Evolutionary conservation across 257 asterid genomes (phyloP).

Genomic region (Solanum tarapatanum): DNA sequence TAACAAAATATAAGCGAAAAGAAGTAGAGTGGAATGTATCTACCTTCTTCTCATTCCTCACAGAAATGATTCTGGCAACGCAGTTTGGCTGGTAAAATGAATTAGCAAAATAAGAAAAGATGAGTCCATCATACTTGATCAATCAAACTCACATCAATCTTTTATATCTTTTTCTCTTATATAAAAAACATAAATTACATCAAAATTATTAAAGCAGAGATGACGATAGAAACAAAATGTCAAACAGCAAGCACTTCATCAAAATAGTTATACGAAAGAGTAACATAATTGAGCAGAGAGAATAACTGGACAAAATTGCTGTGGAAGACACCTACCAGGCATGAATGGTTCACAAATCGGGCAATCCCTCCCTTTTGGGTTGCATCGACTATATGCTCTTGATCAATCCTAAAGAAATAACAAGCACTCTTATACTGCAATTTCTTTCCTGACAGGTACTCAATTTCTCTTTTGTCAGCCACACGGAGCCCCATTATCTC

Average conservation of each 20-base stretch:
- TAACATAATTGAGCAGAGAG: neutral
- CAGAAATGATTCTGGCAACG: constrained; percentile 43
- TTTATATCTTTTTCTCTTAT: neutral
- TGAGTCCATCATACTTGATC: neutral
- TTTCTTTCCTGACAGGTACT: constrained; percentile 54
- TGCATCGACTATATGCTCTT: constrained; percentile 52
- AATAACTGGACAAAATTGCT: neutral
- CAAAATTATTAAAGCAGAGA: neutral
- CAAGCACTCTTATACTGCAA: constrained; percentile 57
- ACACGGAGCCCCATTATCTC: constrained; percentile 58
- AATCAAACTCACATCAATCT: neutral
- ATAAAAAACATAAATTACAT: neutral
- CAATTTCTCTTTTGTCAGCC: constrained; percentile 56
- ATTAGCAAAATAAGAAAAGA: neutral
- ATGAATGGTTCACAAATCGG: constrained; percentile 63
- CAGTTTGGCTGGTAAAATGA: constrained; percentile 44
- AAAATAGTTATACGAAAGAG: neutral
- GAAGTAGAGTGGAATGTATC: neutral
- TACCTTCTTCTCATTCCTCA: constrained; percentile 61
- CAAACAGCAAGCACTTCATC: neutral
- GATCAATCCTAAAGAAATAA: constrained; percentile 54
- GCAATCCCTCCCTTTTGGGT: constrained; percentile 73
- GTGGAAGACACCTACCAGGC: constrained; percentile 23
- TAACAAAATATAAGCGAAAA: neutral
- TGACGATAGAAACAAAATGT: neutral